These are phyloP conservation scores for Solanum sitiens DNA, from an alignment of 257 asterid species.

Conservation along the genomic window DNA sequence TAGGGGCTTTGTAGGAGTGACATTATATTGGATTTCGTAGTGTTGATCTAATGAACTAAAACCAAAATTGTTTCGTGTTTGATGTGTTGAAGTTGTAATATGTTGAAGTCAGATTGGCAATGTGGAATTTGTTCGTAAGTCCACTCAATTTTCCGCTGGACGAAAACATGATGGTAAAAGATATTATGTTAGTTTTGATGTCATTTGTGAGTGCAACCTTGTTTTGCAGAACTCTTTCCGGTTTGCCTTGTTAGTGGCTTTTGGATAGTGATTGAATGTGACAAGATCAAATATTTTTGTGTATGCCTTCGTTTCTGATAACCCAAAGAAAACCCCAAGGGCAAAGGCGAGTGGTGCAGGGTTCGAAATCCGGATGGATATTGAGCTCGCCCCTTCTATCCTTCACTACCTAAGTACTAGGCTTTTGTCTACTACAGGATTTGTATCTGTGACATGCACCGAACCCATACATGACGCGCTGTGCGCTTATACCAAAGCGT, in stretches of 20 bases:
- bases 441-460: neutral
- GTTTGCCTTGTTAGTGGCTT: neutral
- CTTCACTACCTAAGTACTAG: neutral
- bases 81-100: neutral
- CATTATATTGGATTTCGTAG: neutral
- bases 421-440: neutral
- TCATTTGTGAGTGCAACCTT: neutral
- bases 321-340: neutral
- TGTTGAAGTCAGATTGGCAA: neutral
- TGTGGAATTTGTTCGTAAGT: neutral
- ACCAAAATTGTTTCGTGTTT: neutral
- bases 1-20: neutral
- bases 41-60: neutral
- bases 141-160: too few species aligned
- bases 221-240: neutral
- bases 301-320: neutral
- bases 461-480: neutral
- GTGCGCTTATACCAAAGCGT: neutral
- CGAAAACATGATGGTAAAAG: neutral
- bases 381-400: neutral
- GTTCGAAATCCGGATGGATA: neutral
- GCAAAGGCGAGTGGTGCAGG: neutral
- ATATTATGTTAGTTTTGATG: neutral
- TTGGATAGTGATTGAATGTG: neutral
- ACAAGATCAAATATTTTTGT: neutral